Evolutionary conservation across 495 filamentous ascomycete genomes (phyloP), one percentile per base, ranked within the genome.

Genomic region (Talaromyces stipitatus): DNA sequence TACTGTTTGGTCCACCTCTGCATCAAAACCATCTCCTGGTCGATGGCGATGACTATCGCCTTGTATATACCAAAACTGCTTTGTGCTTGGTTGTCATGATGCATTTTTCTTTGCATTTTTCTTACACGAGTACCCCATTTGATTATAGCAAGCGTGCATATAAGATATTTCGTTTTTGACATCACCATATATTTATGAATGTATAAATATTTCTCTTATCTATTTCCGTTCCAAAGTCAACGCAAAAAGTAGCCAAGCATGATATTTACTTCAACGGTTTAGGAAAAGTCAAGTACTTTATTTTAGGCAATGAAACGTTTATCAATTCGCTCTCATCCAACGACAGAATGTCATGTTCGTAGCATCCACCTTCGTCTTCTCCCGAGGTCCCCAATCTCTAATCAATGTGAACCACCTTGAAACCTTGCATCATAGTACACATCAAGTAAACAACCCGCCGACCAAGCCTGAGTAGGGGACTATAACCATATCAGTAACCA

Each of bases 391-490:
- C n/a, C n/a, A n/a, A n/a, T n/a, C n/a, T n/a, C n/a, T n/a, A n/a
- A n/a, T n/a, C n/a, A n/a, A n/a, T n/a, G n/a, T n/a, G n/a, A n/a
- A n/a, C 54, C 2, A 55, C 26, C 22, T 46, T 30, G 4, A 24
- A 16, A 10, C n/a, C n/a, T n/a, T n/a, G 54, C 54, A 32, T 55
- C 94, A 69, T 95, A 89, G 67, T 94, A 97, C 45, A 99, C 65
- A 71, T 99, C 94, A 63, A 99, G 88, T 61, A 97, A 72, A 66
- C 94, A 97, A 8, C 89, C 86, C 0, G 95, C 85, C 20, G 90
- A 95, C 94, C 94, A 99, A 9, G 92, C 86, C 66, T 99, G 94
- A 2, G 92, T 96, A 14, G 94, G 94, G 27, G 85, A 92, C 85
- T 89, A 57, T 1, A 51, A 8, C 18, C 43, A 3, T 29, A 43